Base-by-base conservation (phyloP, 176 grass and related monocot species). In the Oryza coarctata region DNA sequence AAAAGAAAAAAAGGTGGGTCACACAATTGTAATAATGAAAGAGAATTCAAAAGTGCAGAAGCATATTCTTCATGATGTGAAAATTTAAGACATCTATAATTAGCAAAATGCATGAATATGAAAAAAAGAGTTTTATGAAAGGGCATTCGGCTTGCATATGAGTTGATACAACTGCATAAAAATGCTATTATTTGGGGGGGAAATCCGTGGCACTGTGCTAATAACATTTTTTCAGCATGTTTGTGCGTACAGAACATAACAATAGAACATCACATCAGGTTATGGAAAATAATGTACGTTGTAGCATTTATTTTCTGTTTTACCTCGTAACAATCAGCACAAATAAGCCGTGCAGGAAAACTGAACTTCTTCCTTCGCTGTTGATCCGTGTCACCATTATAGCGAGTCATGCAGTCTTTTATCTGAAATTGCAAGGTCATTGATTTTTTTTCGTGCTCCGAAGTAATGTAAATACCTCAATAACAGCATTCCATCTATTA, bases 241-340 rank as follows among this genome's bases (percentile, higher is more conserved):
- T 85, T 76, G 39, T 0, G 1, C 9, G 4, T 85, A 40, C 17
- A 70, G 14, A 57, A 25, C 38, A 55, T 55, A 55, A 55, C 50
- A 55, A 55, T 55, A 27, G 6, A 70, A 7, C 12, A 66, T 76
- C 52, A 27, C 2, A 3, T 28, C 32, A 22, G 14, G 41, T 65
- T 64, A 32, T 73, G 15, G 58, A 3, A 65, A 45, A 55, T 28
- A 3, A 50, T 47, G 28, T 75, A 52, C 12, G 9, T 1, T 47
- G 41, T 30, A 58, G 9, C 22, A 33, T 57, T 67, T 45, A 32
- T n/a, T 65, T 35, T 79, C 18, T 35, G 26, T 20, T 77, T 90
- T 95, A 98, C 96, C 85, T 99, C 87, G 0, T 82, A 95, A 86
- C 91, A 99, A 92, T 99, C 96, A 31, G 96, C 86, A 80, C 96